Base-by-base conservation (phyloP, 2,329 filamentous ascomycete species). In the Sordariomycetes sp. region DNA sequence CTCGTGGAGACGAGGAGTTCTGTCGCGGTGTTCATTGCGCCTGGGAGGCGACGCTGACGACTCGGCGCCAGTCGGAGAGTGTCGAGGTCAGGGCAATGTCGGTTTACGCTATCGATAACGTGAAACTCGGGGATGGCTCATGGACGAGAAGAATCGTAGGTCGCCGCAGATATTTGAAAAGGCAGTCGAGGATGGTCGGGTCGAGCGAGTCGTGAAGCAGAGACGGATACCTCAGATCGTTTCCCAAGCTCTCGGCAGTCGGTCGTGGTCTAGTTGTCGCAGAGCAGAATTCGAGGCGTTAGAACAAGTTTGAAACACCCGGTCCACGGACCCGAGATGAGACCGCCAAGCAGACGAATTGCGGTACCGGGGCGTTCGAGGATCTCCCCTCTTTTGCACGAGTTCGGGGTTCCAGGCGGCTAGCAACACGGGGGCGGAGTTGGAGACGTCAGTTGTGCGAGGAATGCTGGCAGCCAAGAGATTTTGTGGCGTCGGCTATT, bases 371-470 rank as follows among this genome's bases (percentile, higher is more conserved):
- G 28, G 28, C 28, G 28, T 54, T 36, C 53, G 22, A 42, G 35
- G 17, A 39, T 48, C 12, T 13, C n/a, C 45, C 22, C 10, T 48
- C 17, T 17, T 36, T 48, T 22, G 15, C 25, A 34, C 39, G 32
- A 13, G n/a, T 32, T 34, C 15, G 32, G 25, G 51, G 42, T 34
- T 12, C 20, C 28, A 20, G 42, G 54, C 42, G 39, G 39, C 20
- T 35, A 54, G 13, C 12, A 12, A 35, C n/a, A 15, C 25, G 12
- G 17, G n/a, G 42, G 13, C 17, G 39, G 25, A 45, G 42, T 24
- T 56, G 17, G 54, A 56, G 54, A 56, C 54, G 54, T 56, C 54
- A 35, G 28, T 12, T n/a, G 54, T 56, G 51, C 32, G 39, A 56
- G 54, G 50, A 56, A 56, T 45, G 39, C 54, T 50, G 54, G 54